A percentile compares a stretch with the other conserved stretches of the same genome.
Evolutionary conservation across 768 basidiomycete species (phyloP).

Genomic region (Suillus variegatus): DNA sequence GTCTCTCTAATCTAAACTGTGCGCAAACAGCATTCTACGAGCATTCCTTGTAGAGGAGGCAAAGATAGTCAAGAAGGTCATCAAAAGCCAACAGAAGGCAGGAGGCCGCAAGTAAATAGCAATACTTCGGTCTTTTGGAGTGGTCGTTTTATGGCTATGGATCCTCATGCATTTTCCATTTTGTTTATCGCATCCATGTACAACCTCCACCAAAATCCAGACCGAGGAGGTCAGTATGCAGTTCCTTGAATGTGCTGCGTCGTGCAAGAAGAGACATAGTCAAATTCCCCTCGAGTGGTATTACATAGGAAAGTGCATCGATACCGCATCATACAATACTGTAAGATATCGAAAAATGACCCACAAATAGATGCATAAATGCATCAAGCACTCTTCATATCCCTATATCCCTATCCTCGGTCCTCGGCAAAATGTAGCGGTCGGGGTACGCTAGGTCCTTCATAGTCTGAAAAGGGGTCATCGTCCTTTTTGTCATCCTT

Average conservation of each 20-base stretch:
- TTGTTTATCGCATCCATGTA: constrained; percentile 24
- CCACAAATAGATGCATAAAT: constrained; percentile 1
- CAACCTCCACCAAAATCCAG: constrained; percentile 15
- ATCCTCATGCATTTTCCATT: constrained; percentile 13
- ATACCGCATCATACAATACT: background rate
- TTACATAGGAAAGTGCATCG: background rate
- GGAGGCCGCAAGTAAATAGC: constrained; percentile 22
- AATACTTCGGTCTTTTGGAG: constrained; percentile 7
- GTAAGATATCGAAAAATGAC: background rate
- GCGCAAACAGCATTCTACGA: constrained; percentile 76
- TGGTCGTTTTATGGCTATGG: constrained; percentile 15
- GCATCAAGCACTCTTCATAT: constrained; percentile 34
- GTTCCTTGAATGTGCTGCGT: background rate
- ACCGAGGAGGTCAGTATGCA: constrained; percentile 13
- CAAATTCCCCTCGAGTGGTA: background rate
- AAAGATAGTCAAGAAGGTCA: constrained; percentile 99
- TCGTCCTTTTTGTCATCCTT: constrained; percentile 39
- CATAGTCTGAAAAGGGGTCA: constrained; percentile 60
- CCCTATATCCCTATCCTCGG: constrained; percentile 49
- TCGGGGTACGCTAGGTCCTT: constrained; percentile 35
- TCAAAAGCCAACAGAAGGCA: constrained; percentile 79
- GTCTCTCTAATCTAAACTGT: background rate
- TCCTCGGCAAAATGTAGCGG: constrained; percentile 41
- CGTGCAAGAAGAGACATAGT: background rate
- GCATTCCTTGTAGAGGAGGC: constrained; percentile 99